Evolutionary conservation across 148 eudicot species (phyloP), one percentile per base, ranked within the genome.

Genomic region (Gaultheria prostrata): DNA sequence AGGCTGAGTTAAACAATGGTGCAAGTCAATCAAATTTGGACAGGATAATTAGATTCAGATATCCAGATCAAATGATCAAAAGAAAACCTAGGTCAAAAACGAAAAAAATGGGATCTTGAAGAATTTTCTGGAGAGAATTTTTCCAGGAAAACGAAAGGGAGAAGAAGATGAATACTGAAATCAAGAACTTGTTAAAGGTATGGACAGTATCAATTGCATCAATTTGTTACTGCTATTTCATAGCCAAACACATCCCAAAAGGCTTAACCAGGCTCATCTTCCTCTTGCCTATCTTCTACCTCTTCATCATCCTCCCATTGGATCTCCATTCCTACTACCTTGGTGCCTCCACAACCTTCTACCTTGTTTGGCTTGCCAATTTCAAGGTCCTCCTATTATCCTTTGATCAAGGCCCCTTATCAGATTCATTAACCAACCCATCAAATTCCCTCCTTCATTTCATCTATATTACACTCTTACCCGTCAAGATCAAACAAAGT

Each of bases 301-400:
- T 90, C 84, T 87, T 92, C 89, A 74, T 67, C 76, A 63, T 82
- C 48, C 90, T 92, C 77, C 91, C 94, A 14, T 69, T 86, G 3
- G 77, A 84, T 20, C 90, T 90, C 82, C 51, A 88, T 49, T 83
- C 88, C 71, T 15, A 79, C 70, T 88, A 88, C 59, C 88, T 90
- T 24, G 79, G 53, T 18, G 86, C 65, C 8, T 86, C 86, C 32
- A 85, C 92, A 20, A 7, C 78, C 82, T 89, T 88, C 84, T 90
- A 85, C 86, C 91, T 92, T 65, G 87, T 80, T 80, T 92, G 93
- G 93, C 93, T 92, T 43, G 89, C 71, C 78, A 92, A 85, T 79
- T 92, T 87, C 86, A 90, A 90, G 82, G 91, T 90, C 86, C 74
- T 92, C 73, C 92, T 92, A 74, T 90, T 85, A 85, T 48, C 92